Evolutionary conservation across 345 rosid species (phyloP).

Genomic region (Lagerstroemia speciosa): DNA sequence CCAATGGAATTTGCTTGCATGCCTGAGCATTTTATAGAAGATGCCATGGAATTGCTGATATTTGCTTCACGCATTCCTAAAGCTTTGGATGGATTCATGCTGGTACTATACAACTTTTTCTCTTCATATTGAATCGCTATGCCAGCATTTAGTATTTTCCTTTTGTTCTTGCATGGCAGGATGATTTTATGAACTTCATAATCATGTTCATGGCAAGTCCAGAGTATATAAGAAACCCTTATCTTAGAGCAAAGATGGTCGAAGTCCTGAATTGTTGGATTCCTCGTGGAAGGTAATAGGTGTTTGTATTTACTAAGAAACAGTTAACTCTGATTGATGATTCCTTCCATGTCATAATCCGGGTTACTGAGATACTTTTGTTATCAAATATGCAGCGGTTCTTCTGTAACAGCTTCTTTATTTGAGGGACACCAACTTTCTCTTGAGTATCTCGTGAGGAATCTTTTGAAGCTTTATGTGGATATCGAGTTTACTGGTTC

Average conservation of each 20-base stretch:
- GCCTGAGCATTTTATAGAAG: constrained; percentile 99
- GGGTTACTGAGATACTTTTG: constrained; percentile 3
- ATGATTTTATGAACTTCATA: constrained; percentile 95
- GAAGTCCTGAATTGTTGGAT: constrained; percentile 99
- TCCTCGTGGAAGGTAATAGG: constrained; percentile 74
- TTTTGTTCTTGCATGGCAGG: constrained; percentile 40
- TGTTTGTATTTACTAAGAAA: neutral
- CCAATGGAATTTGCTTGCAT: constrained; percentile 88
- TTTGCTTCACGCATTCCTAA: constrained; percentile 89
- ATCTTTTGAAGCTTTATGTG: constrained; percentile 94
- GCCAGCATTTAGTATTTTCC: neutral
- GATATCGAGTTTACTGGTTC: constrained; percentile 99
- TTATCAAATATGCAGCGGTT: constrained; percentile 47
- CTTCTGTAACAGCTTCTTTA: constrained; percentile 66
- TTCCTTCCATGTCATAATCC: neutral
- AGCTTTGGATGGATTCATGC: constrained; percentile 69
- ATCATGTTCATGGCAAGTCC: constrained; percentile 99
- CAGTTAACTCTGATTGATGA: neutral
- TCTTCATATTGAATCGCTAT: neutral
- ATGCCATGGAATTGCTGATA: constrained; percentile 90
- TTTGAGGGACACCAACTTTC: constrained; percentile 95
- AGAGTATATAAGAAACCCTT: constrained; percentile 74
- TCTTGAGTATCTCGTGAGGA: constrained; percentile 90
- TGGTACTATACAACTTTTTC: constrained; percentile 39
- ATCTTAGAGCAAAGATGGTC: constrained; percentile 98